These are phyloP conservation scores for Lathyrus tuberosus DNA, from an alignment of 306 rosid species.

Conservation along the genomic window DNA sequence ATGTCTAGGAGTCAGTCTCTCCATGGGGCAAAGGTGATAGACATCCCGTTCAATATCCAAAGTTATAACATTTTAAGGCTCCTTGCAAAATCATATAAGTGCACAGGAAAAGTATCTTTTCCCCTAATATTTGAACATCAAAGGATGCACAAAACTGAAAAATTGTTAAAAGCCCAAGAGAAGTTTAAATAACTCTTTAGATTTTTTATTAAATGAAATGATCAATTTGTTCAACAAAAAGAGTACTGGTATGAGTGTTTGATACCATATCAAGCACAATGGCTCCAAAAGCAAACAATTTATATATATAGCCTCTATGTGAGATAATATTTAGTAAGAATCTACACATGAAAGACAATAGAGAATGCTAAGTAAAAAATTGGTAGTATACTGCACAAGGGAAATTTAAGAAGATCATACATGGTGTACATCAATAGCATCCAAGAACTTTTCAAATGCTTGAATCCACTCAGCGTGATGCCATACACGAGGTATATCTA, in stretches of 20 bases:
- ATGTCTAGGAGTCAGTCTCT: neutral
- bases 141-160: conserved; percentile 26
- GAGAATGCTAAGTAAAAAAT: conserved; percentile 35
- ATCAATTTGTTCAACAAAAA: neutral
- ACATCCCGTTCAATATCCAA: conserved; percentile 25
- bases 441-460: conserved; percentile 97
- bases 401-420: conserved; percentile 54
- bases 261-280: conserved; percentile 18
- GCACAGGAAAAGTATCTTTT: neutral
- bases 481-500: conserved; percentile 96
- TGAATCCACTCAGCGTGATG: conserved; percentile 91
- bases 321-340: conserved; percentile 25
- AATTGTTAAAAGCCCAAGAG: conserved; percentile 9
- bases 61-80: conserved; percentile 18
- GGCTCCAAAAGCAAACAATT: conserved; percentile 33
- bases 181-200: conserved; percentile 28
- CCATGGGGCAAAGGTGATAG: too few relatives aligned
- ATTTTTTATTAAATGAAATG: conserved; percentile 27
- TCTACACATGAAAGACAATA: conserved; percentile 16
- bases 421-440: conserved; percentile 96
- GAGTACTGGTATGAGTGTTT: neutral
- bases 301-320: conserved; percentile 22
- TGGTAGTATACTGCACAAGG: conserved; percentile 14
- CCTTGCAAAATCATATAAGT: conserved; percentile 16
- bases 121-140: conserved; percentile 15